Conservation (phyloP, 2,329 filamentous ascomycete genomes). For the Botrytis porri region DNA sequence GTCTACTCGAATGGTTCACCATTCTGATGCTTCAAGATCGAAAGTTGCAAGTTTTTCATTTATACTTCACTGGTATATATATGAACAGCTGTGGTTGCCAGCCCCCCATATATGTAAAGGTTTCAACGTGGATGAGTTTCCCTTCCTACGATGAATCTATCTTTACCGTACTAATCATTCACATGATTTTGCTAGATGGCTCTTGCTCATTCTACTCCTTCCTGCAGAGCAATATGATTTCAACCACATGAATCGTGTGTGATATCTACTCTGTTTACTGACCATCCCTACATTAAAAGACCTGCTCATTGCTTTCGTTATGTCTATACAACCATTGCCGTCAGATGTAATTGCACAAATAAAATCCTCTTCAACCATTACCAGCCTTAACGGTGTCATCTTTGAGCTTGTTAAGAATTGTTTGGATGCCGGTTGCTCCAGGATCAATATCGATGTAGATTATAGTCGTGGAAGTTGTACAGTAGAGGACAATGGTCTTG, state of each 20-base stretch:
- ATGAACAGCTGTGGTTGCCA: not conserved
- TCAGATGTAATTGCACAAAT: constrained; percentile 72
- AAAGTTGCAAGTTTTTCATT: not conserved
- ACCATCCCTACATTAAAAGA: too few species aligned
- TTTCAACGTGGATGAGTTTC: not conserved
- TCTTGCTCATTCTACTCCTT: constrained; percentile 12
- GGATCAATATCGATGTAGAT: constrained; percentile 69
- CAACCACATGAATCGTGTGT: not conserved
- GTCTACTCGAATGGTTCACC: not conserved
- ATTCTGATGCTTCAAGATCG: not conserved
- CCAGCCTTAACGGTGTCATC: constrained; percentile 67
- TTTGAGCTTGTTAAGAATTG: constrained; percentile 77
- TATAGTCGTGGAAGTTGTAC: constrained; percentile 71
- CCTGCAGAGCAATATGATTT: not conserved
- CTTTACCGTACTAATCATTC: not conserved
- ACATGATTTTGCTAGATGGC: not conserved
- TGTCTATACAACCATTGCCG: constrained; percentile 68
- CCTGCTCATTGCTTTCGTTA: constrained; percentile 19
- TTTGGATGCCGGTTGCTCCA: constrained; percentile 72
- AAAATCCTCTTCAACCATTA: constrained; percentile 79
- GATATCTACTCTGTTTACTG: not conserved
- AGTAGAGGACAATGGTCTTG: constrained; percentile 80
- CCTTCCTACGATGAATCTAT: not conserved
- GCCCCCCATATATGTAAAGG: not conserved
- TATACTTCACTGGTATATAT: not conserved